These are phyloP conservation scores for Neodidymelliopsis sp. DNA, from an alignment of 2,329 filamentous ascomycete species.

Conservation along the genomic window DNA sequence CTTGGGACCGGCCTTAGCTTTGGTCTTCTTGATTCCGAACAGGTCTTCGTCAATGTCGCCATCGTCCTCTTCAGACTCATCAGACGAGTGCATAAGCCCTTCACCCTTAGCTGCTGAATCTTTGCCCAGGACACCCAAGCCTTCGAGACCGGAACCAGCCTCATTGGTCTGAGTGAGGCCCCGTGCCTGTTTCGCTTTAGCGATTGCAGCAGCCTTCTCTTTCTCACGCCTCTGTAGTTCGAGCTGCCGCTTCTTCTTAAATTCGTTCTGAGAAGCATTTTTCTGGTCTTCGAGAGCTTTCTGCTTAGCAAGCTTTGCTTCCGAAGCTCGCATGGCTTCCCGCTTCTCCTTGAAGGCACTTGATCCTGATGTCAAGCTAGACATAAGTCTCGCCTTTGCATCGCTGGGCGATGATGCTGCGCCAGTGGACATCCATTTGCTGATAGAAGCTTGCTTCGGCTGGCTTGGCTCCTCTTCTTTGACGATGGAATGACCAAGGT, in stretches of 20 bases:
- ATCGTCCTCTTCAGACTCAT: slow-evolving; percentile 67
- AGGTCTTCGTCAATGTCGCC: slow-evolving; percentile 71
- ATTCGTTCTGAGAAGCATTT: slow-evolving; percentile 52
- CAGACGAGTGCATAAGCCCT: slow-evolving; percentile 89
- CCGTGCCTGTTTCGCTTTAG: slow-evolving; percentile 67
- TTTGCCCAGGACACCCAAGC: slow-evolving; percentile 77
- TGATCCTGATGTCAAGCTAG: slow-evolving; percentile 37
- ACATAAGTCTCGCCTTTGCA: slow-evolving; percentile 39
- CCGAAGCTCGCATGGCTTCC: slow-evolving; percentile 31
- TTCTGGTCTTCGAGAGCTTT: slow-evolving; percentile 38
- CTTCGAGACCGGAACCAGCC: slow-evolving; percentile 79
- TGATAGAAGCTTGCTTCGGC: slow-evolving; percentile 52
- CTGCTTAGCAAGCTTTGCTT: slow-evolving; percentile 34
- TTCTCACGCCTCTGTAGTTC: slow-evolving; percentile 78
- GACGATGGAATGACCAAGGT: slow-evolving; percentile 50
- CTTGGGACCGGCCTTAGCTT: slow-evolving; percentile 49
- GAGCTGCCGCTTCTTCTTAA: slow-evolving; percentile 76
- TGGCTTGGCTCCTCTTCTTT: slow-evolving; percentile 46
- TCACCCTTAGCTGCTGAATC: slow-evolving; percentile 77
- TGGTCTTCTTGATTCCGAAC: slow-evolving; percentile 64
- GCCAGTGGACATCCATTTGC: slow-evolving; percentile 50
- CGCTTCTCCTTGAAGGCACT: slow-evolving; percentile 40
- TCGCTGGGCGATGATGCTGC: slow-evolving; percentile 26
- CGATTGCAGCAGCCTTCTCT: slow-evolving; percentile 75
- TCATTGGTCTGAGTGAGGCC: slow-evolving; percentile 67